Base-by-base conservation (phyloP, 2,329 filamentous ascomycete species). In the Ophiostoma triangulosporum region DNA sequence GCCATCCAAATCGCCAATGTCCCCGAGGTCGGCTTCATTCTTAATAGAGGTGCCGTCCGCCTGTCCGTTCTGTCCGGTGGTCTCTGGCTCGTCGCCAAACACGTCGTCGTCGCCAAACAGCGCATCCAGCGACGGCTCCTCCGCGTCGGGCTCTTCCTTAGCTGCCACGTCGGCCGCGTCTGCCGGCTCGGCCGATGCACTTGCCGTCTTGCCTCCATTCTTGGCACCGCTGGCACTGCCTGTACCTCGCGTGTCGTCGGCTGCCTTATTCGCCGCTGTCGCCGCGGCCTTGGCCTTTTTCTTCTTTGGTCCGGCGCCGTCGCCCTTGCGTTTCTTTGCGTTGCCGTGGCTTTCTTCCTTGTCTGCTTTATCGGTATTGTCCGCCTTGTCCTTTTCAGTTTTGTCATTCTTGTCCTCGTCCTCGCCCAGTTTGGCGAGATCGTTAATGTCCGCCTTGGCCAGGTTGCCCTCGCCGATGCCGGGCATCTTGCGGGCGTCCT, bases 401-500 rank as follows among this genome's bases (percentile, higher is more conserved):
- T 51, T 45, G n/a, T 40, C 31, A n/a, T 14, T 31, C 48, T 48
- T 38, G 27, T 50, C 46, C 29, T 43, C 53, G 20, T 56, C 57
- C 7, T 58, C 45, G 43, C 59, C 60, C 3, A 62, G 48, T 53
- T 57, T 57, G n/a, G 52, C 58, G 40, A 61, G 60, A 29, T 60
- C 60, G 45, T 61, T 59, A 38, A 62, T 56, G 8, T 62, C 60
- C 12, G 56, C 58, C 56, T 62, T 63, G 55, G 56, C 60, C 43
- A 64, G 54, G 26, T 58, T 55, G 27, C 58, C 82, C 64, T 83
- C 81, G 60, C 84, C 83, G 51, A 79, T 79, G 62, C 83, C 78
- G 59, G 90, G 79, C 51, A 81, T 79, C 71, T 90, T 89, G 57
- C 89, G 75, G 51, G 87, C 85, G 63, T 85, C 80, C 66, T 93